phyloP scores from a whole-genome alignment of 2,329 filamentous ascomycete genomes.

The Claviceps pusilla region DNA sequence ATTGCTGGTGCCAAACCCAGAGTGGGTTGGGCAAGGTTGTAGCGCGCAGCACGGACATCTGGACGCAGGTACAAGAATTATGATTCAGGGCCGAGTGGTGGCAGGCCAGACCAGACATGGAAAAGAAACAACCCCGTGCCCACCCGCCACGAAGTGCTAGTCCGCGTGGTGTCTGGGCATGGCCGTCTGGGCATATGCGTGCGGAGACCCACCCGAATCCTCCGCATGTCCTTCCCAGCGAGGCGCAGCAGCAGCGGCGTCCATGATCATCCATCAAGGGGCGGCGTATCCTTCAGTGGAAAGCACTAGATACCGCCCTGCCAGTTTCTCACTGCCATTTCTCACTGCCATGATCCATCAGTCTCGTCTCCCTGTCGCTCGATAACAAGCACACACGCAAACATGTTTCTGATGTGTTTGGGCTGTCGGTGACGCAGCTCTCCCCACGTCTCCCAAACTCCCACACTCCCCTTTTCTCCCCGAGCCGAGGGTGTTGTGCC shows the following conservation, averaged over 20 bases:
- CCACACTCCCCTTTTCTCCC: not conserved
- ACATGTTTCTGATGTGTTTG: not conserved
- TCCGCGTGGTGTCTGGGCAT: too few relatives aligned
- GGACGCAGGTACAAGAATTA: not conserved
- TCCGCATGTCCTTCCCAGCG: not conserved
- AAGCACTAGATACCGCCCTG: too few relatives aligned
- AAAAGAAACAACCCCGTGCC: too few relatives aligned
- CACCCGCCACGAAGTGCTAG: too few relatives aligned
- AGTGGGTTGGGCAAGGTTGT: not conserved
- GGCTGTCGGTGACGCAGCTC: not conserved
- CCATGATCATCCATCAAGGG: not conserved
- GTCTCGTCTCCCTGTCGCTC: not conserved
- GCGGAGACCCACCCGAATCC: not conserved
- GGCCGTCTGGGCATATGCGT: not conserved
- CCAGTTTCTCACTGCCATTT: too few relatives aligned
- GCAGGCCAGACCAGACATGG: too few relatives aligned
- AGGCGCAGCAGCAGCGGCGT: not conserved
- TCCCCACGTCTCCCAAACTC: too few relatives aligned
- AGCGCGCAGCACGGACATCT: not conserved
- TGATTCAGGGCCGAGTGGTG: not conserved
- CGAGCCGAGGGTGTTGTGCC: too few relatives aligned
- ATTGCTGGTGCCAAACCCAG: conserved; percentile 1
- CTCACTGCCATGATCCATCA: too few relatives aligned
- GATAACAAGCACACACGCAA: not conserved
- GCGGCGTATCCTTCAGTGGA: not conserved